Base-by-base conservation (phyloP, 106 monocot species). In the Ottelia alismoides region DNA sequence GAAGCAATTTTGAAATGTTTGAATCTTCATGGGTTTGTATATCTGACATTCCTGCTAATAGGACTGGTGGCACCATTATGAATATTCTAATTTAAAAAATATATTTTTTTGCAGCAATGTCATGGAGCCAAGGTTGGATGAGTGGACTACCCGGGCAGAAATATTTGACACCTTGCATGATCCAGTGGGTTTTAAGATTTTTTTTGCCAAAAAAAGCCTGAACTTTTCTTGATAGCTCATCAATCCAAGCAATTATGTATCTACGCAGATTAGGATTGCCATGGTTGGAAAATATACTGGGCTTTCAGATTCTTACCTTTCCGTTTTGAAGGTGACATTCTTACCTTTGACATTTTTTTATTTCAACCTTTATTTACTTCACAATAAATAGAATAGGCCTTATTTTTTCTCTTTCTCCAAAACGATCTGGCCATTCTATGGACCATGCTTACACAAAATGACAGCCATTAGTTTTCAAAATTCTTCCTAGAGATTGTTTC, bases 221-320 rank as follows among this genome's bases (percentile, higher is more conserved):
- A n/a, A n/a, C 25, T 22, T 20, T 51, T 51, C 25, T 51, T 26
- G 51, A 22, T 51, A 51, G 20, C 14, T 53, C 28, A 1, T 53
- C 27, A 25, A 17, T 25, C 26, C 27, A n/a, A 47, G 2, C 7
- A n/a, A 25, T 1, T 60, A 18, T n/a, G n/a, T 25, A 25, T 60
- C 3, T 60, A 62, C 64, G 43, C 75, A 99, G 98, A 86, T 99
- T 25, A 85, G 72, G 53, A 99, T 99, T 67, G 96, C 96, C 32
- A 85, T 98, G 78, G 96, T 98, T 70, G 96, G 96, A 47, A 98
- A 98, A 53, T 98, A 98, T 44, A 89, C 76, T 52, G 89, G 79
- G 40, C 72, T 98, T 59, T 85, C 96, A 20, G 96, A 99, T 75
- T 68, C 98, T 44, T 99, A 99, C 45, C 77, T 90, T 14, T 99